phyloP scores from a whole-genome alignment of 1,284 basidiomycete species.

The Wallemia mellicola region DNA sequence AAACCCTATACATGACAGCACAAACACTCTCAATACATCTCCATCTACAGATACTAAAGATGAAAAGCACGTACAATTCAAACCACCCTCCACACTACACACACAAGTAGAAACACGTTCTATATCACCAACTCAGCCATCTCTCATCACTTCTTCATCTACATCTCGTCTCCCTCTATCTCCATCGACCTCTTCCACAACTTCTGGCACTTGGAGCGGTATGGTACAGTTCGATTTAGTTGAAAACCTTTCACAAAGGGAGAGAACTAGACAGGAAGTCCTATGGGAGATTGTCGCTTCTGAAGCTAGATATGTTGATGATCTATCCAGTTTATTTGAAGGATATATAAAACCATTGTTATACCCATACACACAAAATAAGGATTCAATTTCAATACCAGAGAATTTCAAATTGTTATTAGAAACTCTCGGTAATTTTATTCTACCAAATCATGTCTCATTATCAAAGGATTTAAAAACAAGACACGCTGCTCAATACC shows the following conservation, averaged over 20 bases:
- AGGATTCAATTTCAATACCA: conserved; percentile 29
- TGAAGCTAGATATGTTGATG: conserved; percentile 42
- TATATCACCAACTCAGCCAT: neutral
- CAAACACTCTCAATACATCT: no score
- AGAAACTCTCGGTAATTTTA: conserved; percentile 49
- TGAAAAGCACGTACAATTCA: neutral
- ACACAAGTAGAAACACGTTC: neutral
- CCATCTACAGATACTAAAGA: neutral
- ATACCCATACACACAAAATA: neutral
- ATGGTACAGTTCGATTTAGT: conserved; percentile 34
- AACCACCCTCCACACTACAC: neutral
- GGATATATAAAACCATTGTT: conserved; percentile 1
- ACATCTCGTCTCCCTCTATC: neutral
- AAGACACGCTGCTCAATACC: conserved; percentile 73
- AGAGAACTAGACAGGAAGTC: conserved; percentile 85
- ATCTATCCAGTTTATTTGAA: neutral
- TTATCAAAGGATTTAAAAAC: conserved; percentile 51
- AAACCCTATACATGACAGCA: no score
- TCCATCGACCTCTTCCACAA: neutral
- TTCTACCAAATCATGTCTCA: conserved; percentile 56
- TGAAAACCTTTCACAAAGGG: conserved; percentile 63
- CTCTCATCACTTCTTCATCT: neutral
- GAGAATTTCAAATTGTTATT: conserved; percentile 57
- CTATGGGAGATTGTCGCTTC: conserved; percentile 92
- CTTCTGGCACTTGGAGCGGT: neutral